phyloP scores from a whole-genome alignment of 495 filamentous ascomycete genomes.

The Xylaria intraflava region DNA sequence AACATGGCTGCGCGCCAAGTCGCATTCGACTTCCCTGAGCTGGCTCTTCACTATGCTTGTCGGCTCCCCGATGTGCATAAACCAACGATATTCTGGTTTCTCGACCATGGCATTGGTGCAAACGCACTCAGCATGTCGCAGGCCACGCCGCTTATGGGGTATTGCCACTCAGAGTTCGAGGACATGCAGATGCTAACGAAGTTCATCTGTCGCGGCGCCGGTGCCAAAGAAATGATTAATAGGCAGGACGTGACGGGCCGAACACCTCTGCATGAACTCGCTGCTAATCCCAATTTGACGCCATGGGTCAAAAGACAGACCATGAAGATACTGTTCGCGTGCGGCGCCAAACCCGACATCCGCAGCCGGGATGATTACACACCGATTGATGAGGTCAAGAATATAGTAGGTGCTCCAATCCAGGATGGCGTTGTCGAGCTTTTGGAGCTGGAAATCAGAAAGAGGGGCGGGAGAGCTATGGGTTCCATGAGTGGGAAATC shows the following conservation, averaged over 20 bases:
- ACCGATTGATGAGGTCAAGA: neutral
- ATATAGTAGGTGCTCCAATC: neutral
- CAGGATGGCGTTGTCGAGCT: neutral
- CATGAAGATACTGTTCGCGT: neutral
- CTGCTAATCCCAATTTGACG: neutral
- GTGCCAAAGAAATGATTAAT: neutral
- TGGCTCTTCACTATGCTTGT: neutral
- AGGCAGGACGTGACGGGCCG: neutral
- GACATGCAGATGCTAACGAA: neutral
- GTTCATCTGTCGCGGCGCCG: neutral
- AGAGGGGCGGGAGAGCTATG: too few species aligned
- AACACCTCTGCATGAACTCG: conserved; percentile 1
- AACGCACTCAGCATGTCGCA: neutral
- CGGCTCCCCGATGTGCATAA: neutral
- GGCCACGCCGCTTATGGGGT: conserved; percentile 1
- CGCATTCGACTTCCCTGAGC: neutral
- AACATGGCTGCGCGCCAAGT: neutral
- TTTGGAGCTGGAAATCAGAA: neutral
- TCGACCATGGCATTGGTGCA: neutral
- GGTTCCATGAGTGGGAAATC: too few species aligned
- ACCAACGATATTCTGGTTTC: conserved; percentile 3
- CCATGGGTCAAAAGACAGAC: neutral
- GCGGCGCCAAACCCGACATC: neutral
- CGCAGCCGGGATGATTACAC: neutral
- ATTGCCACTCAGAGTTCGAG: neutral